Evolutionary conservation across 805 yeast species (phyloP), one percentile per base, ranked within the genome.

Genomic region (Komagataella populi): DNA sequence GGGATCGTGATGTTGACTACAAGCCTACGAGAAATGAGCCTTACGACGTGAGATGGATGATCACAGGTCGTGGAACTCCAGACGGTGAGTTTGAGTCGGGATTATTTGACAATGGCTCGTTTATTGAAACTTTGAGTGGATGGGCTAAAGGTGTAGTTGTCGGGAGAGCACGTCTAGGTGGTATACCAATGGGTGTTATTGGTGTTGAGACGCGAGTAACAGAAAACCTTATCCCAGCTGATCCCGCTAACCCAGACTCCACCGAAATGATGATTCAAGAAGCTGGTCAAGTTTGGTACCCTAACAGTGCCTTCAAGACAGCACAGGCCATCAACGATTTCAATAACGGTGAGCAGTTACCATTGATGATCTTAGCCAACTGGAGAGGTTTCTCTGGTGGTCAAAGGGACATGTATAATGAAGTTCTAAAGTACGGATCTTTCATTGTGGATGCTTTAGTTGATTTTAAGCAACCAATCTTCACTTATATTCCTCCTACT

Each of bases 341-440:
- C 81, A 93, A 93, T 77, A 74, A 88, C 65, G 99, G 99, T 76
- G 99, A 93, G 70, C 91, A 90, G 70, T 77, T 93, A 64, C 99
- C 99, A 56, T 76, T 93, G 69, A 87, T 93, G 95, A 88, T 93
- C 58, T 73, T 93, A 60, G 99, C 99, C 54, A 93, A 93, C 80
- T 93, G 99, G 99, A 87, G 99, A 82, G 99, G 99, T 63, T 93
- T 93, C 82, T 88, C 97, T 59, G 99, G 99, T 76, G 99, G 99
- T 68, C 99, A 93, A 76, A 87, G 97, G 67, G 99, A 93, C 70
- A 93, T 93, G 99, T 95, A 85, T 78, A 88, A 90, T 63, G 99
- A 93, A 73, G 95, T 93, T 47, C 82, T 93, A 73, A 93, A 93
- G 70, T 93, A 87, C 66, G 99, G 99, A 66, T 82, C 98, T 3